A percentile compares a stretch with the other conserved stretches of the same genome.
These are phyloP conservation scores for Castanea crenata DNA, from an alignment of 306 rosid species.

Conservation along the genomic window DNA sequence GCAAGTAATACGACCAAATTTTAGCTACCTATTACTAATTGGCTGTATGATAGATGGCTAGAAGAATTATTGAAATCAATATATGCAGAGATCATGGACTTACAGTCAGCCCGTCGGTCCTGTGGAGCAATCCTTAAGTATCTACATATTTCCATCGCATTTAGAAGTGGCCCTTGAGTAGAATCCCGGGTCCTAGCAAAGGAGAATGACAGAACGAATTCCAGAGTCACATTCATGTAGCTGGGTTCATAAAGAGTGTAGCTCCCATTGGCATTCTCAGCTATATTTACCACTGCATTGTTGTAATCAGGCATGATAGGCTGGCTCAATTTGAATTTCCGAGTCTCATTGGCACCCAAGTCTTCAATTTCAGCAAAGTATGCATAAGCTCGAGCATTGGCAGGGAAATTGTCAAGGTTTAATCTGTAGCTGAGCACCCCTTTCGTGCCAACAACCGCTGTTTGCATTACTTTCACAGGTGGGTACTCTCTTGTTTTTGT, in stretches of 20 bases:
- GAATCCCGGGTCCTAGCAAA: slow-evolving; percentile 77
- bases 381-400: slow-evolving; percentile 81
- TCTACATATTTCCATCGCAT: slow-evolving; percentile 87
- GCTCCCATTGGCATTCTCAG: slow-evolving; percentile 91
- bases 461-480: slow-evolving; percentile 86
- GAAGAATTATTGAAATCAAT: slow-evolving; percentile 5
- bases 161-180: slow-evolving; percentile 74
- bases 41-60: not conserved
- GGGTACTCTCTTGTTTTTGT: slow-evolving; percentile 74
- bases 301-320: slow-evolving; percentile 67
- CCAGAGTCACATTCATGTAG: slow-evolving; percentile 84
- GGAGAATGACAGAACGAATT: slow-evolving; percentile 81
- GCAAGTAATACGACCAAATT: not conserved
- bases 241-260: slow-evolving; percentile 95
- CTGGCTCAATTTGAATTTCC: slow-evolving; percentile 74
- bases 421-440: slow-evolving; percentile 69
- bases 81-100: slow-evolving; percentile 30
- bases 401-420: slow-evolving; percentile 84
- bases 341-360: slow-evolving; percentile 58
- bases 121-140: slow-evolving; percentile 52
- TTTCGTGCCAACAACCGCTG: slow-evolving; percentile 76
- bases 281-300: slow-evolving; percentile 86
- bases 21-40: not conserved
- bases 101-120: slow-evolving; percentile 76
- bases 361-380: slow-evolving; percentile 85